These are phyloP conservation scores for Vitis hybrid DNA, from an alignment of 177 flowering plant genomes.

Conservation along the genomic window DNA sequence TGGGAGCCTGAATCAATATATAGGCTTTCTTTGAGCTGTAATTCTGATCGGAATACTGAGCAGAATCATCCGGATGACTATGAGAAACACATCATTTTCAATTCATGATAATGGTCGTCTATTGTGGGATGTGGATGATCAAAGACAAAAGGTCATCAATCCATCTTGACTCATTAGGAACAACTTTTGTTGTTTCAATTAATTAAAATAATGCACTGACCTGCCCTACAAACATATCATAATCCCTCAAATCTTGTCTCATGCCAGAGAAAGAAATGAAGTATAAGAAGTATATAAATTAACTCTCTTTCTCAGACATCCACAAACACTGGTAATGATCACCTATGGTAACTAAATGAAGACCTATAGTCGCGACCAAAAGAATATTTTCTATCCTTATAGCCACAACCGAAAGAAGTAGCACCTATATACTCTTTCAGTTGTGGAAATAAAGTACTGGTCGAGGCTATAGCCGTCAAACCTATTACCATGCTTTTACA, in stretches of 20 bases:
- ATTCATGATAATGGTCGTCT: slow-evolving; percentile 47
- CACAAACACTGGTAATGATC: too few relatives aligned
- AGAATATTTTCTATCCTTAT: too few relatives aligned
- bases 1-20: too few relatives aligned
- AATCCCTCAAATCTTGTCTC: slow-evolving; percentile 27
- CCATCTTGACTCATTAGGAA: slow-evolving; percentile 38
- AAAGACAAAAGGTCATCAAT: slow-evolving; percentile 44
- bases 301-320: not conserved
- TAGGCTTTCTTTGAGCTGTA: too few relatives aligned
- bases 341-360: too few relatives aligned
- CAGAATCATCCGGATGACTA: not conserved
- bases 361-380: too few relatives aligned
- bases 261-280: not conserved
- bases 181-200: slow-evolving; percentile 46
- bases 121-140: slow-evolving; percentile 51
- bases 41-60: too few relatives aligned
- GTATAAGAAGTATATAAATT: not conserved
- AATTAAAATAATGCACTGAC: slow-evolving; percentile 8
- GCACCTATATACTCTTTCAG: too few relatives aligned
- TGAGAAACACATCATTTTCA: slow-evolving; percentile 29
- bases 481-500: too few relatives aligned
- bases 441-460: too few relatives aligned
- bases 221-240: slow-evolving; percentile 42
- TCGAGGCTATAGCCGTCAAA: too few relatives aligned
- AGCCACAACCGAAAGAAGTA: too few relatives aligned